Evolutionary conservation across 2,329 filamentous ascomycete species (phyloP), one percentile per base, ranked within the genome.

Genomic region (Aspergillus ochraceus): DNA sequence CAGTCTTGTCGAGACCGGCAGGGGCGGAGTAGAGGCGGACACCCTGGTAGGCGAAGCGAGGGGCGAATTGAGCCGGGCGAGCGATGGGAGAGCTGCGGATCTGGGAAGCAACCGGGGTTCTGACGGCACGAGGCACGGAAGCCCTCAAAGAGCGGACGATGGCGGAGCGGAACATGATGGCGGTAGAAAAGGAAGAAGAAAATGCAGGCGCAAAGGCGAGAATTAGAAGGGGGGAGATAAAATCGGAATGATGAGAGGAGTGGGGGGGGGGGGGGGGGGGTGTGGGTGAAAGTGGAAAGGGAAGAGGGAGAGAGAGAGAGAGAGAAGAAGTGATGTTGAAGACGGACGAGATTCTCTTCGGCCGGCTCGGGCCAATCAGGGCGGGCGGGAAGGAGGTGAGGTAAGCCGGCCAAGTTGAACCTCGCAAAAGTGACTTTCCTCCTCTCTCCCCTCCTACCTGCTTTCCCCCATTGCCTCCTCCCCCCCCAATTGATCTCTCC

Each of bases 111-210:
- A 86, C 83, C 76, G 84, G 79, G 76, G 78, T 76, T 76, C 82
- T 79, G 74, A 83, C 79, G 66, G 78, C 75, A 71, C 82, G 80
- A 69, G 82, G 78, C 60, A 75, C 74, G 67, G 80, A 79, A 65
- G 80, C 80, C 75, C 87, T 83, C 77, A 90, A 86, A 74, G 90
- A 89, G 81, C 90, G 90, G 82, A 94, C 83, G 78, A 95, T 80
- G 76, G 90, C 88, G 79, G 90, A 88, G 82, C 94, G 91, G 85
- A 97, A 92, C 94, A 98, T 98, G 67, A 72, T 87, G 81, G 70
- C 65, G 53, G 45, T n/a, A 14, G 17, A 8, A 58, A 49, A 54
- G 52, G 58, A 57, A 52, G 62, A 52, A 52, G 59, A 62, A 36
- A 58, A 32, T n/a, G 26, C 19, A 47, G 49, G 54, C 56, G 32